phyloP scores from a whole-genome alignment of 805 yeast genomes.

The Kluyveromyces starmeri region DNA sequence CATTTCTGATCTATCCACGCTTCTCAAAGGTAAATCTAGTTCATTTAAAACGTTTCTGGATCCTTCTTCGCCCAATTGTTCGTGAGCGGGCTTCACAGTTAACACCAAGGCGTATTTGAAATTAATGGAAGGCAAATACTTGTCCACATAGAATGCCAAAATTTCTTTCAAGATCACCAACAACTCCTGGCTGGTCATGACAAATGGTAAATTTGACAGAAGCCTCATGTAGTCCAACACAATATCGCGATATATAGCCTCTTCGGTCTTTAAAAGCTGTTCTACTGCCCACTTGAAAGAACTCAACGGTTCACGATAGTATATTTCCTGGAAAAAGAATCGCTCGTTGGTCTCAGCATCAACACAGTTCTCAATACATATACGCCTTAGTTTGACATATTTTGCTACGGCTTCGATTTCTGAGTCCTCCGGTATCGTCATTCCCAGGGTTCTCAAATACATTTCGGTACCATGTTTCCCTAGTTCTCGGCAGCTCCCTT shows the following conservation, averaged over 20 bases:
- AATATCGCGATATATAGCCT: constrained; percentile 3
- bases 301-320: constrained; percentile 1
- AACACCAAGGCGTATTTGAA: constrained; percentile 4
- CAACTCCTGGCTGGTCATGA: constrained; percentile 1
- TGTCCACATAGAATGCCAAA: background rate
- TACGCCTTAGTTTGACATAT: constrained; percentile 15
- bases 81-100: background rate
- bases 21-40: background rate
- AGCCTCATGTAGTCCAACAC: constrained; percentile 2
- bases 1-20: background rate
- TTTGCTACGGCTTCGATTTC: constrained; percentile 6
- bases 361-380: constrained; percentile 13
- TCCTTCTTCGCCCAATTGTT: background rate
- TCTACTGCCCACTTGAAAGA: constrained; percentile 1
- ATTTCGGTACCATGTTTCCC: constrained; percentile 11
- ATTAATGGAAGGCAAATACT: constrained; percentile 1
- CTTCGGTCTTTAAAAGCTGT: background rate
- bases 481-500: constrained; percentile 14
- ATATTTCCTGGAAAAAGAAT: constrained; percentile 3
- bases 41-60: background rate
- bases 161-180: background rate
- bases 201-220: background rate
- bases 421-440: constrained; percentile 3
- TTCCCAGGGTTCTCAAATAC: constrained; percentile 1
- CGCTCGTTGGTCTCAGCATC: constrained; percentile 4